These are phyloP conservation scores for Pestalotiopsis fici DNA, from an alignment of 2,329 filamentous ascomycete genomes.

Conservation along the genomic window DNA sequence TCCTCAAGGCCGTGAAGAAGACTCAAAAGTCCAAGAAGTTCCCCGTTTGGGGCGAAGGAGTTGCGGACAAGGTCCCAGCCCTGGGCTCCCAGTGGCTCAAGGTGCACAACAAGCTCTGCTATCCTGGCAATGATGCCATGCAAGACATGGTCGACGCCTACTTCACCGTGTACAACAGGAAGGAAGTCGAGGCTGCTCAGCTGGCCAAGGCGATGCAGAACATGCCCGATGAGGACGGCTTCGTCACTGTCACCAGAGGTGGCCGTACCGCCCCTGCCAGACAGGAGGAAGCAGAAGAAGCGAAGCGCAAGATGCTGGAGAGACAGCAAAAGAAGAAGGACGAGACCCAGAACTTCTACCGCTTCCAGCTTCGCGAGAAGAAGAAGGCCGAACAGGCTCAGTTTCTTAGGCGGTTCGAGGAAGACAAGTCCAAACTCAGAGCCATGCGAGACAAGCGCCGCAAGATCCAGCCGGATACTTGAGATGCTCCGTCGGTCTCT, in stretches of 20 bases:
- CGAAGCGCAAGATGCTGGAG: conserved; percentile 60
- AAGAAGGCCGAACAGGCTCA: conserved; percentile 74
- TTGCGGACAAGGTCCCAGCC: conserved; percentile 55
- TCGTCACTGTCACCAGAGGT: conserved; percentile 85
- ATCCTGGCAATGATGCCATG: conserved; percentile 67
- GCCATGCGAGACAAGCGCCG: conserved; percentile 70
- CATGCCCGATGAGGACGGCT: conserved; percentile 91
- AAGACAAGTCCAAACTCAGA: conserved; percentile 71
- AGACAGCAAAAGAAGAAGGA: conserved; percentile 63
- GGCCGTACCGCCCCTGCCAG: conserved; percentile 74
- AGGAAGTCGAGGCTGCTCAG: conserved; percentile 64
- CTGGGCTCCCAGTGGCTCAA: conserved; percentile 62
- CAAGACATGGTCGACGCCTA: conserved; percentile 79
- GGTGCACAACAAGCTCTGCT: conserved; percentile 69
- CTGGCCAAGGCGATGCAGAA: conserved; percentile 67
- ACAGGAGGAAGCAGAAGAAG: conserved; percentile 68
- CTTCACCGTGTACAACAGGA: conserved; percentile 79
- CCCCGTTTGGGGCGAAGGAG: conserved; percentile 68
- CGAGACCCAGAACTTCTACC: conserved; percentile 74
- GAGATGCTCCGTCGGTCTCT: conserved; percentile 20
- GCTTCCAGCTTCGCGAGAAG: conserved; percentile 80
- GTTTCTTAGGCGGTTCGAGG: conserved; percentile 72
- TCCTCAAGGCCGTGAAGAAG: conserved; percentile 73
- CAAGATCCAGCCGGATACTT: conserved; percentile 56
- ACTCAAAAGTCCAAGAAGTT: conserved; percentile 59